Evolutionary conservation across 176 grass and related monocot genomes (phyloP), one percentile per base, ranked within the genome.

Genomic region (Oryza australiensis): DNA sequence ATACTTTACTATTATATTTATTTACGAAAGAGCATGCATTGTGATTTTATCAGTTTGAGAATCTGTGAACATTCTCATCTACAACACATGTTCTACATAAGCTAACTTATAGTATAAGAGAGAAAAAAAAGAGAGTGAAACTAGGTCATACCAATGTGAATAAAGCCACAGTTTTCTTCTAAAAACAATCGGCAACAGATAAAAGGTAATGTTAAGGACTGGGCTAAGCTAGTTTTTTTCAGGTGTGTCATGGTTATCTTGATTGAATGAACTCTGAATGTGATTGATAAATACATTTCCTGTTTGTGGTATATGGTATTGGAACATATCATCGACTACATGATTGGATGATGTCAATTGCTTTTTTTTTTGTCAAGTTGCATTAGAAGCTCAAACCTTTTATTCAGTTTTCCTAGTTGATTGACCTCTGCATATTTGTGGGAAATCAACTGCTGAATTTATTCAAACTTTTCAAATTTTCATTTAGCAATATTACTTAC

Each of bases 231-330:
- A 22, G 65, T 28, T 81, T 35, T 64, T 89, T 71, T 57, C 48
- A 15, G 3, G 42, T 65, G 43, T 43, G 72, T 66, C 13, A 5
- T 40, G 42, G 3, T 41, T 66, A 46, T 69, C 57, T 35, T 71
- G 8, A 8, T 79, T 33, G 55, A 60, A 60, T 24, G n/a, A 11
- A 41, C 78, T 72, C 57, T 42, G 29, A 40, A 59, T 22, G 42
- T 83, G 60, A 45, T 77, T 78, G 66, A 42, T 64, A 66, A 75
- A 66, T 23, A 23, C 22, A 78, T 43, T 71, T 49, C 66, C 13
- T 33, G 34, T 73, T 71, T 41, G 12, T 76, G 22, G 14, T 59
- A 40, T 64, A 28, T 23, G 16, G 5, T 42, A 35, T 70, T 51
- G 12, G 33, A 68, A 11, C 23, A 70, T 9, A 76, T 82, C 1